Evolutionary conservation across 768 basidiomycete species (phyloP).

Genomic region (Mrakia frigida): DNA sequence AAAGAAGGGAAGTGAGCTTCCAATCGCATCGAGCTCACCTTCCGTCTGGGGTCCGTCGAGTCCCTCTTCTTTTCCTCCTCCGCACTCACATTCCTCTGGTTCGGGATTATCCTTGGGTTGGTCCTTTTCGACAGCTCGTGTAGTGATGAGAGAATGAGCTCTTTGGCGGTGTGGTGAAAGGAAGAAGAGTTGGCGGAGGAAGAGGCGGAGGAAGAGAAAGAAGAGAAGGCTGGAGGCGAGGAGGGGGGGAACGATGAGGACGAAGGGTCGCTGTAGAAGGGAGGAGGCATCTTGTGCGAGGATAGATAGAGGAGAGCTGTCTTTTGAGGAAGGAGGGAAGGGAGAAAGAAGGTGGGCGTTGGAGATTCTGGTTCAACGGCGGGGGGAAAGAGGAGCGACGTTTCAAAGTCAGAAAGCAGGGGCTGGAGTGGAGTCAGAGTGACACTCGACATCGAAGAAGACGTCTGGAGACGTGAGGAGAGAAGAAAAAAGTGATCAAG

Average conservation of each 20-base stretch:
- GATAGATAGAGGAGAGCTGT: not conserved
- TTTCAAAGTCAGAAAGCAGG: too few species aligned
- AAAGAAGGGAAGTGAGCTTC: not conserved
- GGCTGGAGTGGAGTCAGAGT: too few species aligned
- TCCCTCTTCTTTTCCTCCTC: not conserved
- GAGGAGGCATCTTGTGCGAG: not conserved
- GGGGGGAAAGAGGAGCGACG: too few species aligned
- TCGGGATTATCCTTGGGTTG: constrained; percentile 10
- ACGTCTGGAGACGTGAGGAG: too few species aligned
- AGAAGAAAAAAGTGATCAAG: too few species aligned
- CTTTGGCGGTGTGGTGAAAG: not conserved
- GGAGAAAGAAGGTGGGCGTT: not conserved
- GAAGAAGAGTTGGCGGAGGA: not conserved
- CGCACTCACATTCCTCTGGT: constrained; percentile 6
- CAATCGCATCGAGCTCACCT: not conserved
- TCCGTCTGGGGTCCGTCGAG: not conserved
- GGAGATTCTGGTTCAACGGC: not conserved
- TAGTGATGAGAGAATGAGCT: not conserved
- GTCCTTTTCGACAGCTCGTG: not conserved
- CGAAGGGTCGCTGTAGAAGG: not conserved
- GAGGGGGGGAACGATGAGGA: not conserved
- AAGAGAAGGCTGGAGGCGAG: not conserved
- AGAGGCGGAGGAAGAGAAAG: not conserved
- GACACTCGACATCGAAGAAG: too few species aligned
- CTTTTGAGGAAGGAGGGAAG: not conserved